Evolutionary conservation across 805 yeast species (phyloP).

Genomic region (Cyberlindnera mississippiensis): DNA sequence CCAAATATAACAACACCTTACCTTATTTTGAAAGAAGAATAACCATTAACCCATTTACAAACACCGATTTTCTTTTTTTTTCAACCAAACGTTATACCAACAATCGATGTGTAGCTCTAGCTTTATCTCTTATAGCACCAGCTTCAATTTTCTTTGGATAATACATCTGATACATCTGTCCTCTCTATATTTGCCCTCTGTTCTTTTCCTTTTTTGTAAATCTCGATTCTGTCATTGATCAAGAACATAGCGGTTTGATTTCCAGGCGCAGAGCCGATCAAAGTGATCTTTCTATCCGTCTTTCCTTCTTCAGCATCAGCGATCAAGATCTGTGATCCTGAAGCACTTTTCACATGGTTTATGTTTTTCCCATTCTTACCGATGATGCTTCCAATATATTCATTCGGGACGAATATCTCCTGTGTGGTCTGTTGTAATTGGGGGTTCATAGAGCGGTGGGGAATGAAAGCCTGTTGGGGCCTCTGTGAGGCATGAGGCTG

Average conservation of each 20-base stretch:
- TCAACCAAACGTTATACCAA: too few relatives aligned
- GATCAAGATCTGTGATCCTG: conserved; percentile 74
- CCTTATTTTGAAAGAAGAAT: too few relatives aligned
- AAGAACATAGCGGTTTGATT: conserved; percentile 70
- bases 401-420: conserved; percentile 71
- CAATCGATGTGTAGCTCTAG: too few relatives aligned
- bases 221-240: conserved; percentile 64
- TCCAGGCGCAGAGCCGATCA: conserved; percentile 63
- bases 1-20: too few relatives aligned
- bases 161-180: too few relatives aligned
- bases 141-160: too few relatives aligned
- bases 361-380: conserved; percentile 85
- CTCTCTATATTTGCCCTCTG: too few relatives aligned
- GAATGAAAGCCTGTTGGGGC: conserved; percentile 1
- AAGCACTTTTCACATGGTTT: conserved; percentile 66
- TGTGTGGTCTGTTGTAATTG: conserved; percentile 44
- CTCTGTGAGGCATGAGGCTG: conserved; percentile 1
- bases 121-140: too few relatives aligned
- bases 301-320: conserved; percentile 52
- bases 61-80: too few relatives aligned
- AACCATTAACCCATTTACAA: too few relatives aligned
- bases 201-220: conserved; percentile 54
- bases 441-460: too few relatives aligned
- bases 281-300: conserved; percentile 58
- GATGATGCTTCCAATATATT: conserved; percentile 77